Percentiles rank a stretch among this genome's conserved stretches.
Evolutionary conservation across 352 stramenopile genomes (phyloP).

Genomic region (Phytophthora agathidicida): DNA sequence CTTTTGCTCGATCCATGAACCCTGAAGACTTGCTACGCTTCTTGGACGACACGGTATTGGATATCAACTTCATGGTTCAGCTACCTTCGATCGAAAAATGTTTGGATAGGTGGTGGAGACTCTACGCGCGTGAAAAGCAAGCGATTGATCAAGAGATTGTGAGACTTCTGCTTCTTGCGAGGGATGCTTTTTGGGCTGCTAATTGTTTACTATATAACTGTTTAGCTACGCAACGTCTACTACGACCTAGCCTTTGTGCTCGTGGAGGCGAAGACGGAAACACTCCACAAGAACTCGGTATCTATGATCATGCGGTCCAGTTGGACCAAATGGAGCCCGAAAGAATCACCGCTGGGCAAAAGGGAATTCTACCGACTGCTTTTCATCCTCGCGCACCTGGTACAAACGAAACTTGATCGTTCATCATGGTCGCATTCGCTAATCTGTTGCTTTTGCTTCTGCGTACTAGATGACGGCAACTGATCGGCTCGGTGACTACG

Average conservation of each 20-base stretch:
- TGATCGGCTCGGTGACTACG: conserved; percentile 71
- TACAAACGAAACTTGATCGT: conserved; percentile 19
- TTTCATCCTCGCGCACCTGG: conserved; percentile 78
- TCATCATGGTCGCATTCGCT: too few relatives aligned
- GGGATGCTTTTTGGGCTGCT: too few relatives aligned
- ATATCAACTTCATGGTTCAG: conserved; percentile 87
- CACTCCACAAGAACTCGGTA: conserved; percentile 78
- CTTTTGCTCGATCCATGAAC: conserved; percentile 63
- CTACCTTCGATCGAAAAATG: conserved; percentile 85
- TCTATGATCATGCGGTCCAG: conserved; percentile 72
- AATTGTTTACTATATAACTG: neutral
- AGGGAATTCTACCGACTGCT: conserved; percentile 68
- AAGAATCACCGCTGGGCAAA: conserved; percentile 58
- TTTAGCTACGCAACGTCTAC: conserved; percentile 66
- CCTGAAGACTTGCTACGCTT: conserved; percentile 74
- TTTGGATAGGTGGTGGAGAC: conserved; percentile 64
- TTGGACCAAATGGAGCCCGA: conserved; percentile 76
- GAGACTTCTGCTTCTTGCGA: neutral
- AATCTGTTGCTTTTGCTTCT: conserved; percentile 5
- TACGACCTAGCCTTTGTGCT: conserved; percentile 77
- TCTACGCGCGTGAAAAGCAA: conserved; percentile 51
- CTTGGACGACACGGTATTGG: conserved; percentile 71
- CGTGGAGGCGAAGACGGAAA: conserved; percentile 79
- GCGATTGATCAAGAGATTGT: conserved; percentile 62
- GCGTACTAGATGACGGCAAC: conserved; percentile 67